phyloP scores from a whole-genome alignment of 495 filamentous ascomycete genomes.

The Podospora fimiseda region DNA sequence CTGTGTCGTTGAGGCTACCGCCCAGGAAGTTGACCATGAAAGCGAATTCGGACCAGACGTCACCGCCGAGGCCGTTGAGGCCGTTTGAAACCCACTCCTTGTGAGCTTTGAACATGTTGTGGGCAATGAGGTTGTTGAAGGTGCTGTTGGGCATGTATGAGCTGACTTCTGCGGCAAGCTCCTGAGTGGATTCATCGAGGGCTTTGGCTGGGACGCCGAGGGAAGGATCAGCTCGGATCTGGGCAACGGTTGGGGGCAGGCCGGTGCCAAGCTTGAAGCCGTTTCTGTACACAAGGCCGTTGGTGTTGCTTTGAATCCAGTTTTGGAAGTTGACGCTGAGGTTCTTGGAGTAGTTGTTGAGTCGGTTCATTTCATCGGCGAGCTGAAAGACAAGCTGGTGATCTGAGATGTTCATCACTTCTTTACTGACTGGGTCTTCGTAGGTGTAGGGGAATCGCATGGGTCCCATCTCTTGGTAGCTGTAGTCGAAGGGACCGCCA shows the following conservation, averaged over 20 bases:
- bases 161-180: constrained; percentile 17
- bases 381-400: constrained; percentile 61
- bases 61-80: constrained; percentile 31
- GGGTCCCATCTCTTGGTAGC: constrained; percentile 72
- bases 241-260: constrained; percentile 36
- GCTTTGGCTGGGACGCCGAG: constrained; percentile 29
- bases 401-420: constrained; percentile 50
- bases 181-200: constrained; percentile 23
- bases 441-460: constrained; percentile 59
- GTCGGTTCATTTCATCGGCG: constrained; percentile 49
- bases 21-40: constrained; percentile 55
- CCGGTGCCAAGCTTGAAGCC: constrained; percentile 44
- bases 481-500: constrained; percentile 56
- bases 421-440: constrained; percentile 38
- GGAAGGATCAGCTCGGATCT: constrained; percentile 36
- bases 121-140: constrained; percentile 40
- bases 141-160: constrained; percentile 13
- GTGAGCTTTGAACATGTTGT: constrained; percentile 60
- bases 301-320: constrained; percentile 51
- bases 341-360: constrained; percentile 47
- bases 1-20: constrained; percentile 48
- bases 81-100: constrained; percentile 40
- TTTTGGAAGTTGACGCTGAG: constrained; percentile 60
- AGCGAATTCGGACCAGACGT: constrained; percentile 54
- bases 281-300: constrained; percentile 44